Base-by-base conservation (phyloP, 768 basidiomycete species). In the Xerocomus brunneocitrinus region DNA sequence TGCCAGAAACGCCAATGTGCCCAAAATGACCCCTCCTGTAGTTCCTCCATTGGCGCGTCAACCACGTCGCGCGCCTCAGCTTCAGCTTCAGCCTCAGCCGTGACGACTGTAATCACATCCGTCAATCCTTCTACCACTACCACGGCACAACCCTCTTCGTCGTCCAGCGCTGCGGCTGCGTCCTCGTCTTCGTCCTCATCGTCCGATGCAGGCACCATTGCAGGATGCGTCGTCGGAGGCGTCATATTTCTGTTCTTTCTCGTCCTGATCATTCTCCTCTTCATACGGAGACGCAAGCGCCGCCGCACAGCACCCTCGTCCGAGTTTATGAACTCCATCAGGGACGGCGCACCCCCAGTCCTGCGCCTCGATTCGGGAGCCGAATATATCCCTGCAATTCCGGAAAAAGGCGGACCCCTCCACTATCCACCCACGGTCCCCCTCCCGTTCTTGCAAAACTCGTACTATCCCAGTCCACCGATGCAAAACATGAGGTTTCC, bases 231-330 rank as follows among this genome's bases (percentile, higher is more conserved):
- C 44, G 56, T 85, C 16, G 83, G 80, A n/a, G 75, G 71, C 30
- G 63, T 80, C 32, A 54, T 75, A 8, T 55, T 78, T 40, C 55
- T 80, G 51, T 55, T 68, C 9, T 58, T 79, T 43, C 32, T 74
- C 14, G 43, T 64, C 6, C 49, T 75, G 8, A 70, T 59, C 31
- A 31, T 71, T n/a, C 54, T 82, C 45, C 36, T 79, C 43, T 62
- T 76, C 56, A 59, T 75, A 13, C 78, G 76, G 39, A 71, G 74
- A 16, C 76, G 76, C 22, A 52, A 50, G 19, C 72, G 71, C 39
- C 71, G 63, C 25, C 75, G 71, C 47, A 73, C 69, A n/a, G 74
- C 82, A 1, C 85, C 85, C 4, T 83, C 83, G 14, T 74, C 81
- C 16, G 83, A 84, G 57, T 85, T 85, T 64, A 66, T 80, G 39